Percentiles rank a stretch among this genome's conserved stretches.
Evolutionary conservation across 208 protist genomes (phyloP).

Genomic region (Kentomonas sorsogonicus): DNA sequence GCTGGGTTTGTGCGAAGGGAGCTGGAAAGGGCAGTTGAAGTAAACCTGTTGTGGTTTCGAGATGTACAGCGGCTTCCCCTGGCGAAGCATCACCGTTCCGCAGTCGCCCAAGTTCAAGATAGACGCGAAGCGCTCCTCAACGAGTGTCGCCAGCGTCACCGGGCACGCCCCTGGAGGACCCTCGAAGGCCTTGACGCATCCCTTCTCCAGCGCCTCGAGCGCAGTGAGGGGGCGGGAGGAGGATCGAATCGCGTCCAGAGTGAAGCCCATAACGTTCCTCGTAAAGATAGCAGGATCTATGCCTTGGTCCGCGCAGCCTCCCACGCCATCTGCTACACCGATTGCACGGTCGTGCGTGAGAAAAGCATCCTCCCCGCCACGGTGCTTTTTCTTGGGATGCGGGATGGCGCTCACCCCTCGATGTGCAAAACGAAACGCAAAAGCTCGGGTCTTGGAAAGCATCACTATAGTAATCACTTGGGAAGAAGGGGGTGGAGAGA

Average conservation of each 20-base stretch:
- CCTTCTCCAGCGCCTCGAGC: constrained; percentile 49
- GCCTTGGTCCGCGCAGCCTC: constrained; percentile 56
- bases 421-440: constrained; percentile 42
- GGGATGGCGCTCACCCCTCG: constrained; percentile 71
- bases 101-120: constrained; percentile 85
- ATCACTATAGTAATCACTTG: too few species aligned
- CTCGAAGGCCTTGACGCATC: constrained; percentile 34
- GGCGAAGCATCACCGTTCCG: constrained; percentile 54
- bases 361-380: constrained; percentile 79
- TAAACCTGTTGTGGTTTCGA: constrained; percentile 67
- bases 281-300: constrained; percentile 76
- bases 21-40: constrained; percentile 83
- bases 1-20: constrained; percentile 60
- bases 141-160: constrained; percentile 54
- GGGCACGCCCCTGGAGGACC: constrained; percentile 54
- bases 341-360: constrained; percentile 58
- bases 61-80: constrained; percentile 50
- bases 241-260: constrained; percentile 23
- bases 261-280: constrained; percentile 64
- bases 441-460: too few species aligned
- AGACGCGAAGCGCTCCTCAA: constrained; percentile 45
- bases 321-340: constrained; percentile 79
- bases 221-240: constrained; percentile 24
- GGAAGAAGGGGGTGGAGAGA: too few species aligned
- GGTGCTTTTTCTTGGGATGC: constrained; percentile 62